Conservation (phyloP, 176 grass and related monocot species). For the Carex scoparia region DNA sequence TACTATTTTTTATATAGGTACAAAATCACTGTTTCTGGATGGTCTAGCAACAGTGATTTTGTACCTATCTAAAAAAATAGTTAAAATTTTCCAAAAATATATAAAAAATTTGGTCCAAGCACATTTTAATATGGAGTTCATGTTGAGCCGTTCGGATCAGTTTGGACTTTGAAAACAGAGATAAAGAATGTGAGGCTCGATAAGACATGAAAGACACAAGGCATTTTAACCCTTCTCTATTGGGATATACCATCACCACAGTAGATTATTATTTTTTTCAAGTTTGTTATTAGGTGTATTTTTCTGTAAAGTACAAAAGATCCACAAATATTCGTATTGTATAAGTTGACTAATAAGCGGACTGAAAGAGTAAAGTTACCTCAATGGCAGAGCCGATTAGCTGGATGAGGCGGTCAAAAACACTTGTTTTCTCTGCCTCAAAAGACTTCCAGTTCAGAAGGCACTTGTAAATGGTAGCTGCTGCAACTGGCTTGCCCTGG, state of each 20-base stretch:
- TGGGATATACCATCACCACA: background rate
- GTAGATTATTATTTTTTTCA: background rate
- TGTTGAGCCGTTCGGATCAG: too few species aligned
- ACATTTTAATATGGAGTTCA: too few species aligned
- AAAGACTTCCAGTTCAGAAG: conserved; percentile 99
- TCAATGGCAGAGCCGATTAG: conserved; percentile 95
- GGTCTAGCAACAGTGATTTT: too few species aligned
- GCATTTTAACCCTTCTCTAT: too few species aligned
- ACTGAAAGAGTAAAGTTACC: conserved; percentile 46
- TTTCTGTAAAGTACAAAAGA: background rate
- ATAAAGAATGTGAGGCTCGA: too few species aligned
- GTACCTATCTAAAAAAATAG: too few species aligned
- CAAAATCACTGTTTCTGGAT: too few species aligned
- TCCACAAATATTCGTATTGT: background rate
- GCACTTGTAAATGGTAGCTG: conserved; percentile 91
- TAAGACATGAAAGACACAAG: too few species aligned
- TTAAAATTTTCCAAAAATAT: too few species aligned
- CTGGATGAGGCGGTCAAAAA: conserved; percentile 97
- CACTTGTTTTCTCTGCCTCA: conserved; percentile 89
- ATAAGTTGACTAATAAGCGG: background rate
- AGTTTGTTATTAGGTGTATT: background rate
- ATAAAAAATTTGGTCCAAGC: too few species aligned
- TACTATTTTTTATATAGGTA: too few species aligned
- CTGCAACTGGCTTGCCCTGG: conserved; percentile 84
- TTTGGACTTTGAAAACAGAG: too few species aligned